Conservation (phyloP, 495 filamentous ascomycete genomes). For the Astrocystis sublimbata region DNA sequence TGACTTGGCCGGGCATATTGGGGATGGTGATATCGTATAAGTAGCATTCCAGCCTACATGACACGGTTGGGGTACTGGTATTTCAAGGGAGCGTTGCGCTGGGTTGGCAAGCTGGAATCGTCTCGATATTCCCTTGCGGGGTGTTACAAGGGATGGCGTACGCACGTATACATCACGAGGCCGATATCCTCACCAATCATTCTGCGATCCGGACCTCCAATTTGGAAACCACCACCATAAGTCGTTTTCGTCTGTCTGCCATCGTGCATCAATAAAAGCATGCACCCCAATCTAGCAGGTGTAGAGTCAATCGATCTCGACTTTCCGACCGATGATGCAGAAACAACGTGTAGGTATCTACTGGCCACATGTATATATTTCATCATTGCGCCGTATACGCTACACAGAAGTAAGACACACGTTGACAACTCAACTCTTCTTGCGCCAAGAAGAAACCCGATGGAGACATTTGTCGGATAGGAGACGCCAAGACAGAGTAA, state of each 20-base stretch:
- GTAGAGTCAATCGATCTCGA: background rate
- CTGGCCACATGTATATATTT: too few relatives aligned
- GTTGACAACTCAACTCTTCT: too few relatives aligned
- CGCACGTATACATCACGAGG: background rate
- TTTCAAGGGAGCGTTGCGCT: background rate
- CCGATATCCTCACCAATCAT: background rate
- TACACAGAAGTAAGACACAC: too few relatives aligned
- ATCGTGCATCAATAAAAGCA: background rate
- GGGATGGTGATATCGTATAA: background rate
- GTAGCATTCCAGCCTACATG: background rate
- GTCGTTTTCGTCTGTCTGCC: background rate
- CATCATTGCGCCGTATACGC: too few relatives aligned
- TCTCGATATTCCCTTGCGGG: background rate
- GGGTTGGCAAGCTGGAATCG: background rate
- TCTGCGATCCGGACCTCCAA: background rate
- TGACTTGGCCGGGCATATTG: background rate
- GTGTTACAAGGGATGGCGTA: background rate
- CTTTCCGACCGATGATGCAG: background rate
- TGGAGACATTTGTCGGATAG: too few relatives aligned
- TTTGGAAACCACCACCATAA: background rate
- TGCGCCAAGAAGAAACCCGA: too few relatives aligned
- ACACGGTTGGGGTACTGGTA: background rate
- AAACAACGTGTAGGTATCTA: too few relatives aligned
- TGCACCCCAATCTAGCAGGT: background rate
- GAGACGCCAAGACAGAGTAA: too few relatives aligned